These are phyloP conservation scores for Nannochloris sp. DNA, from an alignment of 139 green algal genomes.

Conservation along the genomic window DNA sequence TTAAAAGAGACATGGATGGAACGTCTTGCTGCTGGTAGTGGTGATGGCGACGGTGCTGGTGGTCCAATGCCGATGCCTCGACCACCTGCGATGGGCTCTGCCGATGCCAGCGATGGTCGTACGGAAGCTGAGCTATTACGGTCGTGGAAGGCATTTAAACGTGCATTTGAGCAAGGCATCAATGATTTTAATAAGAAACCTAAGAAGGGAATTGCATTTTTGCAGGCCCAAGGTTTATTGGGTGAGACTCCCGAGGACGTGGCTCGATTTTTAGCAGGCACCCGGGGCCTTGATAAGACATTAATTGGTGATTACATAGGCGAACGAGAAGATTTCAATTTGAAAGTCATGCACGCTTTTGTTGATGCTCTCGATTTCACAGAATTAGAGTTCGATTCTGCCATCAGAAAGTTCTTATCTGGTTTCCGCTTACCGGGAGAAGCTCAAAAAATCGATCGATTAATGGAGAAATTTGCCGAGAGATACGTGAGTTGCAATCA, in stretches of 20 bases:
- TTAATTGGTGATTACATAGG: constrained; percentile 95
- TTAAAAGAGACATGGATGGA: constrained; percentile 21
- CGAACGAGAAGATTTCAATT: constrained; percentile 78
- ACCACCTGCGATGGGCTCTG: background rate
- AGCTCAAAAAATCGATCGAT: constrained; percentile 87
- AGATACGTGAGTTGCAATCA: constrained; percentile 90
- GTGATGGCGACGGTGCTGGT: background rate
- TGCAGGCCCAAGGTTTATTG: constrained; percentile 78
- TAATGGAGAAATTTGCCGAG: constrained; percentile 92
- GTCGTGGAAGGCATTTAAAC: constrained; percentile 67
- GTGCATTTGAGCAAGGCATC: constrained; percentile 72
- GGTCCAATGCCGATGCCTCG: background rate
- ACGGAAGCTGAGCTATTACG: constrained; percentile 42
- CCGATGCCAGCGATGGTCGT: too few relatives aligned
- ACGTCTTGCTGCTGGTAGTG: constrained; percentile 4
- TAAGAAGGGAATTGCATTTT: constrained; percentile 81
- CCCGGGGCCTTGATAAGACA: constrained; percentile 83
- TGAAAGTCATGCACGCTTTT: constrained; percentile 97
- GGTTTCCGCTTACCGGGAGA: constrained; percentile 78
- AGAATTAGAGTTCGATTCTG: constrained; percentile 79
- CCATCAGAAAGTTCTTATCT: constrained; percentile 70
- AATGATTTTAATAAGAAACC: constrained; percentile 96
- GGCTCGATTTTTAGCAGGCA: constrained; percentile 41
- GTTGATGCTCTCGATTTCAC: constrained; percentile 91
- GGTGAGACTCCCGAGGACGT: constrained; percentile 52